Base-by-base conservation (phyloP, 257 asterid species). In the Penstemon davidsonii region DNA sequence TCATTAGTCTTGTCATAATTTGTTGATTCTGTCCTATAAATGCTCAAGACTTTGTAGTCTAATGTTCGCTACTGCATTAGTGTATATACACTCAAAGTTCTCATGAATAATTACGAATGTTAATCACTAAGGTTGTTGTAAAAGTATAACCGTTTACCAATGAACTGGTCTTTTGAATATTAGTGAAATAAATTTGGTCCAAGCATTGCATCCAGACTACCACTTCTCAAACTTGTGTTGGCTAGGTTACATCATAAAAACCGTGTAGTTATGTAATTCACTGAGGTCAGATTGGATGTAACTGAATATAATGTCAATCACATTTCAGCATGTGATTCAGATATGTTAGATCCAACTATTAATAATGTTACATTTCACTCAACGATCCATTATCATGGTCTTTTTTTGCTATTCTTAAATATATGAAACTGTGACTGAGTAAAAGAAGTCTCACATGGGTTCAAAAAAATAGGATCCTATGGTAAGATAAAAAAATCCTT, bases 401-500 rank as follows among this genome's bases (percentile, higher is more conserved):
- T 19, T 19, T 11, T 51, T 12, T 41, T 25, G 5, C 10, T 19
- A 10, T 8, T 70, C 46, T 55, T 47, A 56, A 53, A 49, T 18
- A 51, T 50, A 46, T 67, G 4, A 12, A 13, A 45, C 36, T 53
- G 60, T 62, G 15, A 40, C 53, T 33, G 4, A 13, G 57, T 9
- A 61, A n/a, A n/a, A n/a, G n/a, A n/a, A 8, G 38, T 41, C n/a
- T 19, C 42, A 40, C 18, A 46, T 58, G 46, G 67, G 64, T 44
- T 72, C 60, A 57, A 10, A 53, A 37, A 52, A 63, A 6, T 66
- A 37, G 37, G 43, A 36, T 51, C 37, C 33, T 53, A 25, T 19
- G 7, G 8, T 19, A 33, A 38, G 52, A 56, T 49, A 60, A 56
- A 49, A n/a, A 15, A 39, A 55, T 33, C 56, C 43, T 69, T 67